A percentile compares a stretch with the other conserved stretches of the same genome.
These are phyloP conservation scores for Pythium brachiatum DNA, from an alignment of 352 stramenopile species.

Conservation along the genomic window DNA sequence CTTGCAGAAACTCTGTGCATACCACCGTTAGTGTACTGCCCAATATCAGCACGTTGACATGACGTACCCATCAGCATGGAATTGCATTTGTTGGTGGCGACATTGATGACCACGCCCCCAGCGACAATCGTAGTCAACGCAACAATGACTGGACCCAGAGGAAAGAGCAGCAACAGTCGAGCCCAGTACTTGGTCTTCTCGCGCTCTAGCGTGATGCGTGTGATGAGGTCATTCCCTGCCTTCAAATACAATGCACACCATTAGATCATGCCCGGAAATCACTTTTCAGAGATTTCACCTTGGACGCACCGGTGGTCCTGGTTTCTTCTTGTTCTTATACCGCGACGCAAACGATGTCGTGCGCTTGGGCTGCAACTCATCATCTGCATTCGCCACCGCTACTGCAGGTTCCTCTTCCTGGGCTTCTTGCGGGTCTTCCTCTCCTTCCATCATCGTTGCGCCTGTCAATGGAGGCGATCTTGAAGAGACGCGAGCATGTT, in stretches of 20 bases:
- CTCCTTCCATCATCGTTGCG: slow-evolving; percentile 24
- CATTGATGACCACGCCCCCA: slow-evolving; percentile 72
- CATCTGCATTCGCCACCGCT: not conserved
- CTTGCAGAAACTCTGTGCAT: slow-evolving; percentile 56
- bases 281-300: not conserved
- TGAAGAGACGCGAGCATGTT: slow-evolving; percentile 21
- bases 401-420: not conserved
- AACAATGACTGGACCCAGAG: slow-evolving; percentile 52
- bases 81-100: slow-evolving; percentile 63
- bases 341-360: slow-evolving; percentile 53
- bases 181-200: slow-evolving; percentile 78
- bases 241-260: slow-evolving; percentile 3
- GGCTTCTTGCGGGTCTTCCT: slow-evolving; percentile 16
- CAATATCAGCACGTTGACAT: not conserved
- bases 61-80: slow-evolving; percentile 58
- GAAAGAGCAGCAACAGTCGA: slow-evolving; percentile 59
- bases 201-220: slow-evolving; percentile 47
- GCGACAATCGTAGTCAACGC: slow-evolving; percentile 61
- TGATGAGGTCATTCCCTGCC: slow-evolving; percentile 43
- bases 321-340: slow-evolving; percentile 45
- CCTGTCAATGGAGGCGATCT: slow-evolving; percentile 6
- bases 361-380: slow-evolving; percentile 57
- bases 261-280: not conserved
- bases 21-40: too few relatives aligned
- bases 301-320: slow-evolving; percentile 19